Evolutionary conservation across 2,329 filamentous ascomycete species (phyloP).

Genomic region (Penicillium sp.): DNA sequence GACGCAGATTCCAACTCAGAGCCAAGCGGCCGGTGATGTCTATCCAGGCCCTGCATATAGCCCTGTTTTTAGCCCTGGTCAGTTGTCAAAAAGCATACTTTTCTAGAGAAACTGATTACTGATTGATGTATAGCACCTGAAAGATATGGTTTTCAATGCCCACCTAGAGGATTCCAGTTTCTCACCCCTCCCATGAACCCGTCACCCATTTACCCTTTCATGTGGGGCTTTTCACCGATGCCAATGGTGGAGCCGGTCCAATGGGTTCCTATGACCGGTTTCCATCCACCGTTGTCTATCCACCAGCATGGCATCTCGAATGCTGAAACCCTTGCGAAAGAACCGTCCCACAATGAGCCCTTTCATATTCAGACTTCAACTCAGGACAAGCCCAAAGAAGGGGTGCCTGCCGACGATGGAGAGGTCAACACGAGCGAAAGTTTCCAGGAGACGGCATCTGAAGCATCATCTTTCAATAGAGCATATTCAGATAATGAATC

Average conservation of each 20-base stretch:
- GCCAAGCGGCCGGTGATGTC: neutral
- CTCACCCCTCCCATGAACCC: neutral
- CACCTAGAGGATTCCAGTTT: neutral
- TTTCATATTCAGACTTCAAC: too few species aligned
- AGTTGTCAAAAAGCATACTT: neutral
- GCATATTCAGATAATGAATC: neutral
- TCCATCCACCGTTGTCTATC: neutral
- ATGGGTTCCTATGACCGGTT: neutral
- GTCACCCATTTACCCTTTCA: neutral
- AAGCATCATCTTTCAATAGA: neutral
- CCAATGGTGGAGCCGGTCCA: neutral
- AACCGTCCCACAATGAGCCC: neutral
- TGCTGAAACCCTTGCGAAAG: neutral
- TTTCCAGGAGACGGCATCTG: neutral
- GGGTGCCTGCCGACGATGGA: neutral
- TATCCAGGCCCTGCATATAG: neutral
- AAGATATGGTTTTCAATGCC: neutral
- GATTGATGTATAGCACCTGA: neutral
- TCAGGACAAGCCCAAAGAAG: neutral
- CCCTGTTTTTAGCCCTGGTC: neutral
- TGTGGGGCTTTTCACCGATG: neutral
- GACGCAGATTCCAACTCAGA: neutral
- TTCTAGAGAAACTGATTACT: neutral
- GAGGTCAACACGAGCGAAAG: accelerated
- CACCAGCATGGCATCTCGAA: neutral